Percentiles rank a stretch among this genome's conserved stretches.
These are phyloP conservation scores for Micractinium conductrix DNA, from an alignment of 139 green algal species.

Conservation along the genomic window DNA sequence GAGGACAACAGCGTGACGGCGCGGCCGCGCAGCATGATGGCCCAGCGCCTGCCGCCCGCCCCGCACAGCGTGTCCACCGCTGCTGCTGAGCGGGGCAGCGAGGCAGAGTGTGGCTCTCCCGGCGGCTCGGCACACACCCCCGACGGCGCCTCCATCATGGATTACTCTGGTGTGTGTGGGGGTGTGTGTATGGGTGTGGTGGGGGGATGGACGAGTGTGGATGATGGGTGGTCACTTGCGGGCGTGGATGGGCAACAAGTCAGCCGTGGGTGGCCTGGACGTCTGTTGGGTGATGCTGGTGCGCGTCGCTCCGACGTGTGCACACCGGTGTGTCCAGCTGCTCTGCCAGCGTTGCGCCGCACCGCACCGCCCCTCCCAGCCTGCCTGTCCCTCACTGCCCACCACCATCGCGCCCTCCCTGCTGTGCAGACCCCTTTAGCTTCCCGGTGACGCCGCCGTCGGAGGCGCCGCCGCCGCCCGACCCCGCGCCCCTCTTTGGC, in stretches of 20 bases:
- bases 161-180: constrained; percentile 17
- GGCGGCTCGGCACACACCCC: constrained; percentile 26
- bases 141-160: constrained; percentile 2
- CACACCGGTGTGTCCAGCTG: too few relatives aligned
- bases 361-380: too few relatives aligned
- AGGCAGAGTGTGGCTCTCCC: neutral
- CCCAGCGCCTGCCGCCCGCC: neutral
- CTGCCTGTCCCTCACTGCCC: neutral
- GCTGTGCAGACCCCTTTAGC: constrained; percentile 45
- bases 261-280: too few relatives aligned
- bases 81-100: constrained; percentile 9
- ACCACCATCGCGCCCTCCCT: too few relatives aligned
- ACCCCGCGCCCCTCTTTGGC: constrained; percentile 38
- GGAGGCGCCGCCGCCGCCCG: constrained; percentile 40
- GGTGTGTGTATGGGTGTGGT: neutral
- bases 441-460: constrained; percentile 61
- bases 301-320: too few relatives aligned
- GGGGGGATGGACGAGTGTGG: neutral
- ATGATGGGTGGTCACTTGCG: too few relatives aligned
- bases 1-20: neutral
- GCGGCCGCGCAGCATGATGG: neutral
- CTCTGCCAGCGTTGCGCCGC: too few relatives aligned
- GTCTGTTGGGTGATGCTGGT: too few relatives aligned
- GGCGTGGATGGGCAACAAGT: too few relatives aligned
- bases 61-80: constrained; percentile 18